Evolutionary conservation across 768 basidiomycete species (phyloP), one percentile per base, ranked within the genome.

Genomic region (Leucocoprinus sp.): DNA sequence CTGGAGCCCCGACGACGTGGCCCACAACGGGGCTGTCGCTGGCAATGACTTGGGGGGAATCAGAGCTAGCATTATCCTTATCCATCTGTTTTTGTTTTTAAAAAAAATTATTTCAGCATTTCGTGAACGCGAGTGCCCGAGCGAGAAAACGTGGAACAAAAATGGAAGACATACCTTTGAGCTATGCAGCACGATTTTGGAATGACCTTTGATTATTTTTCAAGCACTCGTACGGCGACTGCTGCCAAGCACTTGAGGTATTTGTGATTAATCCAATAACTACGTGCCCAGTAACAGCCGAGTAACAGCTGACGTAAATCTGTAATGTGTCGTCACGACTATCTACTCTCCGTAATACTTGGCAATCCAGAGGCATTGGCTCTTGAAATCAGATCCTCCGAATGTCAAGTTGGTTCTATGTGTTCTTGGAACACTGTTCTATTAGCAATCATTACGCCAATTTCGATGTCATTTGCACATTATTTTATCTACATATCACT

Each of bases 31-130:
- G 17, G 31, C 39, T 33, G 37, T 48, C 46, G 33, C 9, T 34
- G 3, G 36, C 11, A 18, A 43, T 43, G 36, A 44, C 29, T 43
- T 37, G 48, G 42, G 48, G 22, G 17, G 48, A 27, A 38, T 49
- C 43, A 22, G 48, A 17, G 48, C 43, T 43, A 40, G 48, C 37
- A n/a, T 42, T 14, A 12, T 21, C 37, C 27, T 43, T 49, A 49
- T 49, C 48, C 48, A 49, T 48, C 17, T 28, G 15, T 37, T 48
- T 33, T 23, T 45, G 44, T 41, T 35, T 48, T 48, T 48, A 48
- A 42, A 49, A 37, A n/a, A 43, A 29, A 43, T 49, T 44, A 44
- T 49, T 49, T 49, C 43, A 43, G 29, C 42, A 44, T 49, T 38
- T 43, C 37, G 35, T 37, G 34, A 43, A 28, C 35, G 5, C 14